Evolutionary conservation across 2,329 filamentous ascomycete genomes (phyloP).

Genomic region (Beauveria rudraprayagi): DNA sequence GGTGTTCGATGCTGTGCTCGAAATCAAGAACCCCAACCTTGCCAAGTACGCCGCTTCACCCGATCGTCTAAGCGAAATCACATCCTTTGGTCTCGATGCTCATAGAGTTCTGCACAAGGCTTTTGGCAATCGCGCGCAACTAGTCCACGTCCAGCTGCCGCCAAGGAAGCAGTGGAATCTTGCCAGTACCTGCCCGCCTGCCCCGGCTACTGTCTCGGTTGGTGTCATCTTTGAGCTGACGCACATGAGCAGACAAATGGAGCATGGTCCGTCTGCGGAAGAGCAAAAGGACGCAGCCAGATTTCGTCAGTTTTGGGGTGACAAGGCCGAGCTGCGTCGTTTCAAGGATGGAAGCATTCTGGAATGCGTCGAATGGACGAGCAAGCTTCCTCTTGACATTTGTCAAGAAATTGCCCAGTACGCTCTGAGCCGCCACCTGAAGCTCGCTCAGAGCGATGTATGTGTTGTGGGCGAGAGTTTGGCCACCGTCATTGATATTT

Average conservation of each 20-base stretch:
- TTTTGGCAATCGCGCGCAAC: slow-evolving; percentile 63
- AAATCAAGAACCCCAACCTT: slow-evolving; percentile 26
- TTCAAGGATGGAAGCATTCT: slow-evolving; percentile 94
- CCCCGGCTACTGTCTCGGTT: slow-evolving; percentile 42
- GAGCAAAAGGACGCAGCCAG: slow-evolving; percentile 71
- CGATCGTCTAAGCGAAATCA: slow-evolving; percentile 36
- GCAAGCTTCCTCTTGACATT: slow-evolving; percentile 54
- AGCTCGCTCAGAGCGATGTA: slow-evolving; percentile 46
- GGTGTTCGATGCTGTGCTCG: slow-evolving; percentile 43
- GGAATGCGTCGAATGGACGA: slow-evolving; percentile 82
- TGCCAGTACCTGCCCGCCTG: slow-evolving; percentile 14
- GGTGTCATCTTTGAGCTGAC: slow-evolving; percentile 65
- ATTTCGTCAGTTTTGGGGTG: slow-evolving; percentile 91
- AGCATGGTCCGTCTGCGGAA: slow-evolving; percentile 81
- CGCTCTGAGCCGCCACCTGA: slow-evolving; percentile 62
- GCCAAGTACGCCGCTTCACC: slow-evolving; percentile 20
- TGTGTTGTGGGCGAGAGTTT: slow-evolving; percentile 43
- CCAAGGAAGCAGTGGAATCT: slow-evolving; percentile 25
- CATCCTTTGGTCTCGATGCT: slow-evolving; percentile 46
- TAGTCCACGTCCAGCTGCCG: slow-evolving; percentile 51
- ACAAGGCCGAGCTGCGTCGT: slow-evolving; percentile 82
- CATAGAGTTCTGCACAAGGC: slow-evolving; percentile 61
- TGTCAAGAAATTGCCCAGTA: slow-evolving; percentile 74
- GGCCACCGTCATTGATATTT: slow-evolving; percentile 38
- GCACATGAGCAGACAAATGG: slow-evolving; percentile 67